These are phyloP conservation scores for Suhomyces chickasaworum DNA, from an alignment of 1,139 yeast species.

Conservation along the genomic window DNA sequence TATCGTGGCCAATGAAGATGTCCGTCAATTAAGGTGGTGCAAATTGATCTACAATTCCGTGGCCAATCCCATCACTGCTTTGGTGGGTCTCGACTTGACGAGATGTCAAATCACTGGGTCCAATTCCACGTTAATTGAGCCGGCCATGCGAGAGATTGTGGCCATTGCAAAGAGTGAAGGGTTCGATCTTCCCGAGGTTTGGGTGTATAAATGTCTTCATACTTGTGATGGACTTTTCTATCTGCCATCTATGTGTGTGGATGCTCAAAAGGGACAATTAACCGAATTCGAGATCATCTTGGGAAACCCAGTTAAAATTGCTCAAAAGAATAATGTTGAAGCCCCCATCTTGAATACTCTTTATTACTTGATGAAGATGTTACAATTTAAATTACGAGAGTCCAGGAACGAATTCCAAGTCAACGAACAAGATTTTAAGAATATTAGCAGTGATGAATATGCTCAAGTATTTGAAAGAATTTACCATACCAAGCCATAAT, in stretches of 20 bases:
- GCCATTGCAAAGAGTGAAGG: conserved; percentile 68
- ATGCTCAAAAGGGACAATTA: conserved; percentile 65
- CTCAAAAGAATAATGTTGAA: conserved; percentile 52
- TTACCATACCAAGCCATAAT: conserved; percentile 3
- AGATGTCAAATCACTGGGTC: conserved; percentile 59
- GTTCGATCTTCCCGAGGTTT: conserved; percentile 47
- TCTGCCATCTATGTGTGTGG: conserved; percentile 76
- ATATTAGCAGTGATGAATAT: conserved; percentile 29
- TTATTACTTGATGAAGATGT: conserved; percentile 57
- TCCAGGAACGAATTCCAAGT: conserved; percentile 44
- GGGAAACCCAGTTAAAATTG: conserved; percentile 69
- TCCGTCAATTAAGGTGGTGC: conserved; percentile 64
- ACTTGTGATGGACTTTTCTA: conserved; percentile 67
- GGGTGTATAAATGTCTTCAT: conserved; percentile 52
- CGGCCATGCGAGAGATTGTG: conserved; percentile 67
- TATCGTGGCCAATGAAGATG: conserved; percentile 48
- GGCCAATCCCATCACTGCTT: conserved; percentile 60
- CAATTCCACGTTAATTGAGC: conserved; percentile 49
- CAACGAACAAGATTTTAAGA: conserved; percentile 30
- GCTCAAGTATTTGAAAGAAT: conserved; percentile 27
- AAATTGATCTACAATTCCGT: conserved; percentile 73
- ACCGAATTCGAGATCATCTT: conserved; percentile 71
- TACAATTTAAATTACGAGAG: conserved; percentile 64
- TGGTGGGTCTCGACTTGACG: conserved; percentile 55
- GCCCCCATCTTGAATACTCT: conserved; percentile 62